These are phyloP conservation scores for Acacia concinna DNA, from an alignment of 331 rosid genomes.

Conservation along the genomic window DNA sequence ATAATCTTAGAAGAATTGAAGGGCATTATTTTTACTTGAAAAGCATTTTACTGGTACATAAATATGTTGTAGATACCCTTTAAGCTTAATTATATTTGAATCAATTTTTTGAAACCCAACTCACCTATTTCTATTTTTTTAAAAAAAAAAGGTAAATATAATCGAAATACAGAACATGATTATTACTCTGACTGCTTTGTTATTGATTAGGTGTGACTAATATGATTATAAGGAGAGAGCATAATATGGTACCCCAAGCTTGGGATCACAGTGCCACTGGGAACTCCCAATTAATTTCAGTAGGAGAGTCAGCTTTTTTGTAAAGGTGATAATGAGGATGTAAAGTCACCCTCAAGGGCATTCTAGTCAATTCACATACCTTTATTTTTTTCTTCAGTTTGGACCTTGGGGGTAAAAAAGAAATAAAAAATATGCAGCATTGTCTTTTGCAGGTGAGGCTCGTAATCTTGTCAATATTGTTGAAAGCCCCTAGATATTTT, in stretches of 20 bases:
- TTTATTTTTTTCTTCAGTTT: background rate
- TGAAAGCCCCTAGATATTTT: background rate
- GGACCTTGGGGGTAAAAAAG: background rate
- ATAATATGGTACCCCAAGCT: background rate
- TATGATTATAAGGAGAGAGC: background rate
- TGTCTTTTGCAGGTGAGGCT: background rate
- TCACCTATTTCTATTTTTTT: too few species aligned
- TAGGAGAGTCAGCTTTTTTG: background rate
- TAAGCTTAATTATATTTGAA: too few species aligned
- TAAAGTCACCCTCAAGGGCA: conserved; percentile 17
- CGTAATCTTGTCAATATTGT: conserved; percentile 17
- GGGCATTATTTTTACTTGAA: too few species aligned
- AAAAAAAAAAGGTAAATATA: too few species aligned
- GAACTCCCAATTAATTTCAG: conserved; percentile 1
- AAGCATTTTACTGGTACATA: too few species aligned
- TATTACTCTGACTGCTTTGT: background rate
- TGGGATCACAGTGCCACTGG: background rate
- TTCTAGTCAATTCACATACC: background rate
- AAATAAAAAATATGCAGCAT: background rate
- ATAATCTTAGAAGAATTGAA: background rate
- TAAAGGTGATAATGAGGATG: conserved; percentile 9
- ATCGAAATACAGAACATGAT: background rate
- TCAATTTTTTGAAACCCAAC: too few species aligned
- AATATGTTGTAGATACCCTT: too few species aligned
- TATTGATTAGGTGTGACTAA: background rate